phyloP scores from a whole-genome alignment of 108 stramenopile species.

The Fragilaria crotonensis region DNA sequence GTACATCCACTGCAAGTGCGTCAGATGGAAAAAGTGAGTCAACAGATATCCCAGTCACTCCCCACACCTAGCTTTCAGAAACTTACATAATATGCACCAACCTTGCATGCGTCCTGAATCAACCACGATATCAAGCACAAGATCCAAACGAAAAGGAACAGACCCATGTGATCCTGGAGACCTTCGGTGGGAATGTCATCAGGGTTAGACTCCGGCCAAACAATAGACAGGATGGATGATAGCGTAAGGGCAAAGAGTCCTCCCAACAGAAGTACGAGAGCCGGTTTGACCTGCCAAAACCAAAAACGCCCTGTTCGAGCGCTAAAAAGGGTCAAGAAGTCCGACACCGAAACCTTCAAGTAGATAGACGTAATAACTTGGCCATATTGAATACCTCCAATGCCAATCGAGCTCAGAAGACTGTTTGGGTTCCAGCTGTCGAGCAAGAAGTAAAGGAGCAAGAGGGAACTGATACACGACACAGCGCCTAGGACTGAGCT shows the following conservation, averaged over 20 bases:
- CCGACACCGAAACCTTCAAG: constrained; percentile 48
- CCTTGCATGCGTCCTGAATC: constrained; percentile 37
- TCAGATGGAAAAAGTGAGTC: neutral
- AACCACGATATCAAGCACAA: constrained; percentile 37
- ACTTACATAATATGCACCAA: constrained; percentile 14
- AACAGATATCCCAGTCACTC: neutral
- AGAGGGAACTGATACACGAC: constrained; percentile 33
- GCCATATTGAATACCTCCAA: constrained; percentile 30
- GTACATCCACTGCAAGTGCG: constrained; percentile 8
- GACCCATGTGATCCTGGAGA: constrained; percentile 22
- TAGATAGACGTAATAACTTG: constrained; percentile 43
- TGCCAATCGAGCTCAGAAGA: constrained; percentile 24
- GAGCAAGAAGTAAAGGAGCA: constrained; percentile 30
- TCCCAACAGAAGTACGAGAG: constrained; percentile 23
- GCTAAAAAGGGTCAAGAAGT: constrained; percentile 45
- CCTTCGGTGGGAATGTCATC: constrained; percentile 36
- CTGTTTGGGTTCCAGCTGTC: constrained; percentile 30
- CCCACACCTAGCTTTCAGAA: too few relatives aligned
- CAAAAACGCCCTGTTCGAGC: constrained; percentile 26
- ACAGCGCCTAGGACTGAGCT: constrained; percentile 36
- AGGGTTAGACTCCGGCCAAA: constrained; percentile 24
- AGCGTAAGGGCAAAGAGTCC: constrained; percentile 26
- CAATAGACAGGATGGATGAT: constrained; percentile 31
- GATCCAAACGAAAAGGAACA: constrained; percentile 42
- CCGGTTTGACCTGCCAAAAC: constrained; percentile 36